Evolutionary conservation across 768 basidiomycete genomes (phyloP), one percentile per base, ranked within the genome.

Genomic region (Lactarius quietus): DNA sequence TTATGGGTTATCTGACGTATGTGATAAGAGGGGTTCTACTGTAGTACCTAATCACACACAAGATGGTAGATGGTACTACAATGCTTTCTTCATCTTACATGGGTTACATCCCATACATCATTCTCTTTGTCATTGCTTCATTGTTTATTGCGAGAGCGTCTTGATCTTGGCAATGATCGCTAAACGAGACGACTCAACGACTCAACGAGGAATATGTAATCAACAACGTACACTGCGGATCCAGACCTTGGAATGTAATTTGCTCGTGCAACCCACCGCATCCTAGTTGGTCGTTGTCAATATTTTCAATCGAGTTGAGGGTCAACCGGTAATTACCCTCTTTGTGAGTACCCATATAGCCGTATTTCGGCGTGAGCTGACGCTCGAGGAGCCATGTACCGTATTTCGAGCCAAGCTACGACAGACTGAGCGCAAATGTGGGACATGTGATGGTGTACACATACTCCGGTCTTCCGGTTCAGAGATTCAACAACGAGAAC

Each of bases 341-440:
- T 78, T 88, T 90, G 60, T 82, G 83, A 26, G 85, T 85, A 65
- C 90, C 90, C 78, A 94, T 87, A 80, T 93, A 92, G 17, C 82
- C 86, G 72, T 88, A 95, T 72, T 82, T 88, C 51, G 92, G 92
- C 15, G 89, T 88, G 65, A 93, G 84, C 70, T 81, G 78, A 70
- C 92, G 88, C 76, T 93, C 92, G 28, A 95, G 79, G 35, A 93
- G 80, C 90, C 91, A 94, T 0, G 92, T 92, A 28, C 93, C 93
- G 72, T 84, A 89, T 76, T 88, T 90, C 51, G 88, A 89, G 48
- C 90, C 91, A 71, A 93, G 88, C 80, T 83, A 38, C 17, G 28
- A 51, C 2, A 35, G 29, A 45, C 4, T 56, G n/a, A 67, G 59
- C 2, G 28, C 52, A 15, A 23, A 20, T 7, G 12, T 61, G 1